Conservation (phyloP, 257 asterid genomes). For the Solanum stenotomum region DNA sequence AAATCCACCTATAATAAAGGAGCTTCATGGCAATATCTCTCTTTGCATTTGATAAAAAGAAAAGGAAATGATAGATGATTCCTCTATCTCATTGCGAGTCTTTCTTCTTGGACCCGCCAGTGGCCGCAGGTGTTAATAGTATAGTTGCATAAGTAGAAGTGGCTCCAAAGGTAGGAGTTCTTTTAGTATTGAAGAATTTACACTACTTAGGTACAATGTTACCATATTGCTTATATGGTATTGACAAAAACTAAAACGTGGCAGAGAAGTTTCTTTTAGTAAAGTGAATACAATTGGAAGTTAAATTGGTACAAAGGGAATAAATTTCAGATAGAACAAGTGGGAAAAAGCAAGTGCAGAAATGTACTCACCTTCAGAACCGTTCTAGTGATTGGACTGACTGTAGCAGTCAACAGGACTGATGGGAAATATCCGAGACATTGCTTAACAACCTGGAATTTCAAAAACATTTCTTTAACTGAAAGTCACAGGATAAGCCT, state of each 20-base stretch:
- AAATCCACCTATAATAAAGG: conserved; percentile 60
- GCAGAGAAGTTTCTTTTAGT: neutral
- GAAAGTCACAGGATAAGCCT: neutral
- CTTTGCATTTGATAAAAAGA: neutral
- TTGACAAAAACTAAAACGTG: neutral
- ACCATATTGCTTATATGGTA: neutral
- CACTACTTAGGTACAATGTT: neutral
- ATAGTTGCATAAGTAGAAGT: neutral
- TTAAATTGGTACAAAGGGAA: neutral
- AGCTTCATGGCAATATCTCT: neutral
- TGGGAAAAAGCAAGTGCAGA: conserved; percentile 6
- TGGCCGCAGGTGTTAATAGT: neutral
- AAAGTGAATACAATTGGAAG: neutral
- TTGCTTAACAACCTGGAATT: conserved; percentile 72
- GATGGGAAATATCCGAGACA: conserved; percentile 76
- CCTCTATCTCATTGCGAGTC: neutral
- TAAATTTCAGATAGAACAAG: conserved; percentile 2
- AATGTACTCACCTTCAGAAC: conserved; percentile 74
- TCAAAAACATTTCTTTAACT: conserved; percentile 7
- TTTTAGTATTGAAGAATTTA: neutral
- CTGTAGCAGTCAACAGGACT: conserved; percentile 78
- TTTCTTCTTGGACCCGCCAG: neutral
- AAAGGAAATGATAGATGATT: neutral
- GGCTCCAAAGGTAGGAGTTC: neutral
- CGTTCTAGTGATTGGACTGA: conserved; percentile 97